Percentiles rank a stretch among this genome's conserved stretches.
phyloP scores from a whole-genome alignment of 2,329 filamentous ascomycete species.

The Microcera coccophila region DNA sequence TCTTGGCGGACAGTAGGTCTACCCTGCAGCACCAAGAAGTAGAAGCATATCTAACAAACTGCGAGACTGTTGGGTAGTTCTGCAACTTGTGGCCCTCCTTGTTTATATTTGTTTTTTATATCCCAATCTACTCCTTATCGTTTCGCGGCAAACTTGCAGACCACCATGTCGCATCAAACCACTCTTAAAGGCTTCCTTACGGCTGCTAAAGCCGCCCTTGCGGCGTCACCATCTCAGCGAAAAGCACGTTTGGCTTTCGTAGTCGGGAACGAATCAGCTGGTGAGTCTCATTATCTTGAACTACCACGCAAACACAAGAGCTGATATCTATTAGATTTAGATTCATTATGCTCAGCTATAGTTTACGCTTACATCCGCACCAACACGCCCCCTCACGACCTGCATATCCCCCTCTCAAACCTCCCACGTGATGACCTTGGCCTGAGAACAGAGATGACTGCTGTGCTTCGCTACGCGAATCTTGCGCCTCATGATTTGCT shows the following conservation, averaged over 20 bases:
- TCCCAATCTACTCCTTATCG: no score
- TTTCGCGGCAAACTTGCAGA: no score
- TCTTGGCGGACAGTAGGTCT: no score
- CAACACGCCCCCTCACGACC: constrained; percentile 47
- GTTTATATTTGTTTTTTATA: no score
- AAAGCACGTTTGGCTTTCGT: constrained; percentile 55
- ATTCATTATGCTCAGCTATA: constrained; percentile 72
- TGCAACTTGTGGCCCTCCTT: no score
- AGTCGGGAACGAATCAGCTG: constrained; percentile 65
- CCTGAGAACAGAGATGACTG: constrained; percentile 68
- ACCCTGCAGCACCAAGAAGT: no score
- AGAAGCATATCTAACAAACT: no score
- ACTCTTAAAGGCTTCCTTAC: constrained; percentile 44
- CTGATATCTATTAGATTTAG: constrained; percentile 75
- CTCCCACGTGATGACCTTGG: constrained; percentile 63
- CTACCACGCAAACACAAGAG: not conserved
- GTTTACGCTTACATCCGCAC: constrained; percentile 71
- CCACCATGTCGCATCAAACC: not conserved
- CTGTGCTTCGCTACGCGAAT: constrained; percentile 59
- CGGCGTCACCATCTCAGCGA: constrained; percentile 42
- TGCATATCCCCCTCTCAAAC: constrained; percentile 72
- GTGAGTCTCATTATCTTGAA: constrained; percentile 35
- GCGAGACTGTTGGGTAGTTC: no score
- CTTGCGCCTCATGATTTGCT: constrained; percentile 60
- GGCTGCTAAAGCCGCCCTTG: constrained; percentile 46